Conservation (phyloP, 78 protist species). For the Dictyostelium firmibasis region DNA sequence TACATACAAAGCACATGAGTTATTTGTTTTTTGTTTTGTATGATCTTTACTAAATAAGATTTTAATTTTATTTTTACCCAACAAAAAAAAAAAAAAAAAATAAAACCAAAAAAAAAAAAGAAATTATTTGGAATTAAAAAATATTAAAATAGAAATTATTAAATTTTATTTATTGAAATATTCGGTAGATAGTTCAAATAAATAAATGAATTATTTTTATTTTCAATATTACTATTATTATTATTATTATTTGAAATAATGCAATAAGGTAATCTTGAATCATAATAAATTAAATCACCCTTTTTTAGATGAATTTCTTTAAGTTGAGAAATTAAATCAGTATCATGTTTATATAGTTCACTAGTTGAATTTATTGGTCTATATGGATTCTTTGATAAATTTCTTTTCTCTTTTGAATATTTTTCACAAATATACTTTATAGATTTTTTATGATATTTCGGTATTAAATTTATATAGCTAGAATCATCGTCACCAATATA, state of each 20-base stretch:
- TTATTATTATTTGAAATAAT: not conserved
- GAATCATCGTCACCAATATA: not conserved
- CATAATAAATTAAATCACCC: not conserved
- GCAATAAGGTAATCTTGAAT: not conserved
- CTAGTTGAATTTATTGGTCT: not conserved
- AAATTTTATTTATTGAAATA: not conserved
- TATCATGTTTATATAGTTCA: not conserved
- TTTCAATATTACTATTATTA: not conserved
- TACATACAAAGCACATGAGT: too few relatives aligned
- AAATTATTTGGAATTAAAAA: too few relatives aligned
- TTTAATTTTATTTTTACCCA: too few relatives aligned
- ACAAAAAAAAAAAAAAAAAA: too few relatives aligned
- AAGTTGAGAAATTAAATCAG: not conserved
- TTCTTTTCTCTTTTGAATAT: not conserved
- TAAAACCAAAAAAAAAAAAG: too few relatives aligned
- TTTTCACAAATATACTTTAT: not conserved
- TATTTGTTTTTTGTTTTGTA: too few relatives aligned
- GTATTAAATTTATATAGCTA: not conserved
- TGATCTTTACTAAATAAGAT: too few relatives aligned
- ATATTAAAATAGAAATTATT: too few relatives aligned
- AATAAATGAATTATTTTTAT: not conserved
- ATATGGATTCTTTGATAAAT: not conserved
- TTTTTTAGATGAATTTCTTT: not conserved
- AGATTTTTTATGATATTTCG: not conserved
- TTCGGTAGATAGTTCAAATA: not conserved